A percentile compares a stretch with the other conserved stretches of the same genome.
These are phyloP conservation scores for Parmelia sp. DNA, from an alignment of 495 filamentous ascomycete genomes.

Conservation along the genomic window DNA sequence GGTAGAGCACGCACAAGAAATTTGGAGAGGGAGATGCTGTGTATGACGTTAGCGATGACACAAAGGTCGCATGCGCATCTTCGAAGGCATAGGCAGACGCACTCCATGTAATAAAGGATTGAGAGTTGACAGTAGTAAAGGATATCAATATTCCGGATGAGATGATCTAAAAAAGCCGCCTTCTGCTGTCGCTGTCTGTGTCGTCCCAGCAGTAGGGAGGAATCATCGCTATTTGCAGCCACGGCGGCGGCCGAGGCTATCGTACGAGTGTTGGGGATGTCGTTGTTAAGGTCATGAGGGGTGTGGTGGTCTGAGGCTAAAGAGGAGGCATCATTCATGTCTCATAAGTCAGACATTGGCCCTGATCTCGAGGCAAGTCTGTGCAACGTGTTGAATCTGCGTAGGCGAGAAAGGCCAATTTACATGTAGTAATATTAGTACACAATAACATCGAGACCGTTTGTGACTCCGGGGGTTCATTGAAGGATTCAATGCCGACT, in stretches of 20 bases:
- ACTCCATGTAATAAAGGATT: constrained; percentile 89
- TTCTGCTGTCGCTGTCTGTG: constrained; percentile 30
- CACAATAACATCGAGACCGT: background rate
- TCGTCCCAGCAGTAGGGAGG: constrained; percentile 6
- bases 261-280: background rate
- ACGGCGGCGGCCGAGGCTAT: background rate
- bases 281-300: constrained; percentile 10
- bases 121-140: constrained; percentile 76
- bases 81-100: constrained; percentile 29
- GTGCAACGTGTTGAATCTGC: background rate
- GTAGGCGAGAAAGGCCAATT: background rate
- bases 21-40: constrained; percentile 70
- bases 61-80: background rate
- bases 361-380: constrained; percentile 4
- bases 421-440: background rate
- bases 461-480: background rate
- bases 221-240: background rate
- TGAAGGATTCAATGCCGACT: background rate
- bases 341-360: constrained; percentile 32
- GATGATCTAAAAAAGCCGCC: constrained; percentile 57
- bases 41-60: constrained; percentile 8
- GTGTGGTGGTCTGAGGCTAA: constrained; percentile 16
- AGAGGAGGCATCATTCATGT: constrained; percentile 23
- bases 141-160: constrained; percentile 70
- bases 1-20: constrained; percentile 63